phyloP scores from a whole-genome alignment of 2,329 filamentous ascomycete species.

The Pestalotiopsis sp. region DNA sequence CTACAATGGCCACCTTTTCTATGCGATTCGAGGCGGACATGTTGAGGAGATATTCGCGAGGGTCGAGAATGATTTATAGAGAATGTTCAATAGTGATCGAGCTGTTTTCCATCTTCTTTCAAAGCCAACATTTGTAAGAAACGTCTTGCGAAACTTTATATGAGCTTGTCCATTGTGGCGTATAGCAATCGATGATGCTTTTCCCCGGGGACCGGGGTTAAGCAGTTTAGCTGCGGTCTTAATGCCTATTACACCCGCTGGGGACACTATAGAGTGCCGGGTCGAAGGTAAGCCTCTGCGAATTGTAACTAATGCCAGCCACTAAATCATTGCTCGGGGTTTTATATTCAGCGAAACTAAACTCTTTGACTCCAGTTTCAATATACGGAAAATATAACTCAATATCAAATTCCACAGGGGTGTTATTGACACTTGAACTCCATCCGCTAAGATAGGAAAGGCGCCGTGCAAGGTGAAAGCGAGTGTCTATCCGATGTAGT shows the following conservation, averaged over 20 bases:
- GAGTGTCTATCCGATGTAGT: too few species aligned
- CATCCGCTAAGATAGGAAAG: too few species aligned
- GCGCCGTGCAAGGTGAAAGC: too few species aligned
- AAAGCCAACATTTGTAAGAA: too few species aligned
- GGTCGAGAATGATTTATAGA: too few species aligned
- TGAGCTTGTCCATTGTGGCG: too few species aligned
- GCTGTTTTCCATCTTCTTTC: too few species aligned
- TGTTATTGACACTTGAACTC: neutral
- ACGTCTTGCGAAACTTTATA: too few species aligned
- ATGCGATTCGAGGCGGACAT: constrained; percentile 32
- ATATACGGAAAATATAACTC: neutral
- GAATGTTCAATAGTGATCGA: too few species aligned
- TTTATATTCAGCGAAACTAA: neutral
- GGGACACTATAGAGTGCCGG: neutral
- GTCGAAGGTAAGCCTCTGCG: neutral
- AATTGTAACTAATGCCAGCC: neutral
- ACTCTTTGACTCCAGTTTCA: neutral
- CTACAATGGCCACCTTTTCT: constrained; percentile 47
- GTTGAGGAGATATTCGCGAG: too few species aligned
- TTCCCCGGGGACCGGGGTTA: neutral
- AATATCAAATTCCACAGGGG: neutral
- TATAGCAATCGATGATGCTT: too few species aligned
- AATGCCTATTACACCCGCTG: neutral
- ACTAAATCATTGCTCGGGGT: neutral
- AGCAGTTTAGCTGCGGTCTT: neutral